Evolutionary conservation across 1,284 basidiomycete genomes (phyloP).

Genomic region (Heterobasidion annosum): DNA sequence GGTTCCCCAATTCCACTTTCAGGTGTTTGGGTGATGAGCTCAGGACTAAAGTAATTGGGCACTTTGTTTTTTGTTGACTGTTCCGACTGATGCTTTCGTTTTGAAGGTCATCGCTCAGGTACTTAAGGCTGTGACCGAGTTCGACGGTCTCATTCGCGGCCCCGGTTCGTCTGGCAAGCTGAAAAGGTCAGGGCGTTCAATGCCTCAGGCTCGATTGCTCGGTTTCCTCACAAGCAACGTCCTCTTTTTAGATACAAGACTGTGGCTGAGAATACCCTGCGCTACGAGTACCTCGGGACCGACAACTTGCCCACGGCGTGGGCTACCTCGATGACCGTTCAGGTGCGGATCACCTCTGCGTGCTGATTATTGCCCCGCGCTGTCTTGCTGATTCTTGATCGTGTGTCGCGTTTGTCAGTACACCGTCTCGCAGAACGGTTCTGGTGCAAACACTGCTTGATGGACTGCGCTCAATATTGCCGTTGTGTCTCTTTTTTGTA

Average conservation of each 20-base stretch:
- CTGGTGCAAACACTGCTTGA: background rate
- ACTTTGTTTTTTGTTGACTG: background rate
- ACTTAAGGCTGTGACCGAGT: conserved; percentile 39
- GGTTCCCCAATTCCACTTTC: background rate
- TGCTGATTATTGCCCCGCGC: background rate
- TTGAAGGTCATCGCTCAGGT: conserved; percentile 33
- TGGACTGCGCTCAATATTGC: too few relatives aligned
- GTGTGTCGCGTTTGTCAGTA: background rate
- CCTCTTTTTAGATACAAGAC: conserved; percentile 15
- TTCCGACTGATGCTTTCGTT: background rate
- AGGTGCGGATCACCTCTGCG: conserved; percentile 19
- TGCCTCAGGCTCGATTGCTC: background rate
- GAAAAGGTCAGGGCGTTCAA: conserved; percentile 24
- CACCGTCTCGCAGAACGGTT: background rate
- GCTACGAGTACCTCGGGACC: conserved; percentile 36
- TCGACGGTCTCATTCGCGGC: conserved; percentile 40
- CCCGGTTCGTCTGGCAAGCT: conserved; percentile 45
- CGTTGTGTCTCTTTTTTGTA: too few relatives aligned
- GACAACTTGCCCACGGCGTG: conserved; percentile 37
- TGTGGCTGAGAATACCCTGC: conserved; percentile 18
- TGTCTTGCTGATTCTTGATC: background rate
- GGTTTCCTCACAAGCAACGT: background rate
- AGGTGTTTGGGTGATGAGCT: conserved; percentile 48
- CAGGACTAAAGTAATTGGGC: conserved; percentile 36
- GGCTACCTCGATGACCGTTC: conserved; percentile 40